Base-by-base conservation (phyloP, 1,284 basidiomycete species). In the Trichosporon inkin region DNA sequence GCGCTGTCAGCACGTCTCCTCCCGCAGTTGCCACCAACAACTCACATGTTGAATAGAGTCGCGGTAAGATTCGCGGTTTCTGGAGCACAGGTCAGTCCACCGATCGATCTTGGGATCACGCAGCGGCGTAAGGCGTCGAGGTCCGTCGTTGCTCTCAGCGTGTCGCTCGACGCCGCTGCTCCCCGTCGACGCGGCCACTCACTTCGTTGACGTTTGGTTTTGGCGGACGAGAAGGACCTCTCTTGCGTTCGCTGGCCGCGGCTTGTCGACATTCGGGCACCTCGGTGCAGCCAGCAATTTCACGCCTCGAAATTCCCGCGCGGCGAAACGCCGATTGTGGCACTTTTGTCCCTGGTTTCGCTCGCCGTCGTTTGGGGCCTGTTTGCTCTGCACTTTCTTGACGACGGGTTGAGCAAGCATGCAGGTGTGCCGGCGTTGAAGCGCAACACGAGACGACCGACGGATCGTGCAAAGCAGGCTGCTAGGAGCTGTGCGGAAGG, bases 191-290 rank as follows among this genome's bases (percentile, higher is more conserved):
- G 40, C 14, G 22, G 2, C 16, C 32, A 62, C 62, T 62, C 58
- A 62, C 62, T 36, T 52, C 62, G 62, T 57, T 60, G 52, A 63
- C 62, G 62, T 63, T 53, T 35, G 62, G 56, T 63, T 63, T 63
- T 57, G 62, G 51, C 35, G 62, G 55, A 55, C 47, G 57, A 24
- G 32, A 20, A 40, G 36, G 36, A 34, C 17, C 17, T 20, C 22
- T n/a, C 51, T 44, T 49, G 32, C 47, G 13, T 34, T 39, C n/a
- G 22, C 28, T 8, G 22, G 24, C 41, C 13, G n/a, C n/a, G n/a
- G 16, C 16, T 16, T 28, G 44, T 28, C 28, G 24, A 49, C 24
- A 28, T 49, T 24, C n/a, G 24, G 22, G 8, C 24, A n/a, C 34
- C n/a, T 39, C 16, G 14, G 44, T 14, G 22, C 28, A 16, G 44